phyloP scores from a whole-genome alignment of 2,329 filamentous ascomycete species.

The Tympanopsis confertula region DNA sequence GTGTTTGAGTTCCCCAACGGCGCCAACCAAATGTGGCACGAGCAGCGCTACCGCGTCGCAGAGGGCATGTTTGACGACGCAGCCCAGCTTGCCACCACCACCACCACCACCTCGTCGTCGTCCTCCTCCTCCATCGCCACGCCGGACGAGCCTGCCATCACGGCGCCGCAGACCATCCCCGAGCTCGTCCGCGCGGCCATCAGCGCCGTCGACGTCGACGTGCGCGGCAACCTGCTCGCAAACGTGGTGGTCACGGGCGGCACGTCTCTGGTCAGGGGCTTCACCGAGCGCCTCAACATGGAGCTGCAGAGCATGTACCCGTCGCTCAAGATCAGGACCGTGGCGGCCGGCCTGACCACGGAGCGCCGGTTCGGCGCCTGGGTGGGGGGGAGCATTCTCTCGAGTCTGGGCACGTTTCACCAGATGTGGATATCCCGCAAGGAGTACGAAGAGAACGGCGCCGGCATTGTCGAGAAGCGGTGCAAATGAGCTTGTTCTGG shows the following conservation, averaged over 20 bases:
- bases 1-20: constrained; percentile 97
- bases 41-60: constrained; percentile 73
- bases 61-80: constrained; percentile 87
- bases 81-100: constrained; percentile 47
- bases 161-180: constrained; percentile 69
- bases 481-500: constrained; percentile 63
- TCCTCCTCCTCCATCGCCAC: constrained; percentile 18
- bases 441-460: constrained; percentile 93
- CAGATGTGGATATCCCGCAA: constrained; percentile 98
- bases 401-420: constrained; percentile 92
- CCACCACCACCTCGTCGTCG: constrained; percentile 22
- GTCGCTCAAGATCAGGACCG: constrained; percentile 74
- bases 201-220: constrained; percentile 74
- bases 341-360: constrained; percentile 72
- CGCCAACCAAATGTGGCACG: constrained; percentile 86
- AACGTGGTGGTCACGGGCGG: constrained; percentile 92
- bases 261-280: constrained; percentile 75
- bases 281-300: constrained; percentile 78
- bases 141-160: constrained; percentile 32
- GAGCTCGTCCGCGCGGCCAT: constrained; percentile 71
- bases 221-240: constrained; percentile 68
- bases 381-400: constrained; percentile 93
- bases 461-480: constrained; percentile 83
- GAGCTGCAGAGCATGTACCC: constrained; percentile 77
- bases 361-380: constrained; percentile 88